Evolutionary conservation across 495 filamentous ascomycete species (phyloP).

Genomic region (Pseudotulostoma volvatum): DNA sequence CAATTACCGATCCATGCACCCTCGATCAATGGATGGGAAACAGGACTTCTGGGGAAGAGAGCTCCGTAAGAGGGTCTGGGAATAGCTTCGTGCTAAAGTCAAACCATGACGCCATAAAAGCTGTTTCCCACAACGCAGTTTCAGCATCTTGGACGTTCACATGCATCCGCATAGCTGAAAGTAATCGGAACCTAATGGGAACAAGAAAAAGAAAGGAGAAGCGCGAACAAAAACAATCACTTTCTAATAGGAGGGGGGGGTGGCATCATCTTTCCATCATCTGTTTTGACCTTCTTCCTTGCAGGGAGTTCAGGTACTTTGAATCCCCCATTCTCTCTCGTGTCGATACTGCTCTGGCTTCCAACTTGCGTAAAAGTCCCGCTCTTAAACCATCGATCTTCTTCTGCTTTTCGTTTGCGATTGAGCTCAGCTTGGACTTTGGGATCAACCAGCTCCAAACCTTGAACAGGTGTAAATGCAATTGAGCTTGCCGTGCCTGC

Average conservation of each 20-base stretch:
- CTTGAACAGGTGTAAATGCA: slow-evolving; percentile 87
- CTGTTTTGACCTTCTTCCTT: slow-evolving; percentile 28
- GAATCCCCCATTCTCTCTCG: slow-evolving; percentile 27
- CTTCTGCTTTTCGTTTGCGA: slow-evolving; percentile 81
- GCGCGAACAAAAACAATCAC: slow-evolving; percentile 1
- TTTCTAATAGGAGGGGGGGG: slow-evolving; percentile 19
- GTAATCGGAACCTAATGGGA: too few relatives aligned
- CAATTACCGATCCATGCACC: too few relatives aligned
- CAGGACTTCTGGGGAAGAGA: too few relatives aligned
- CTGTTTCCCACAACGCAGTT: too few relatives aligned
- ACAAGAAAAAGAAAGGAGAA: not conserved
- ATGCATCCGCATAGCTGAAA: too few relatives aligned
- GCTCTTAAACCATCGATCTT: slow-evolving; percentile 89
- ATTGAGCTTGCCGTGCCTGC: slow-evolving; percentile 72
- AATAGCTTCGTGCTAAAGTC: slow-evolving; percentile 1
- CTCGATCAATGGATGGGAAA: too few relatives aligned
- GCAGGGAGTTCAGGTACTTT: slow-evolving; percentile 34
- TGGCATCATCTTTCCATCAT: slow-evolving; percentile 29
- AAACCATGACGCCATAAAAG: slow-evolving; percentile 1
- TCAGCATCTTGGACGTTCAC: too few relatives aligned
- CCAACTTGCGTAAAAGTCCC: slow-evolving; percentile 91
- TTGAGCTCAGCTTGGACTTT: slow-evolving; percentile 68
- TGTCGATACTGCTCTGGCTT: slow-evolving; percentile 20
- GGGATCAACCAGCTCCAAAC: slow-evolving; percentile 88
- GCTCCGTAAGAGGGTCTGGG: too few relatives aligned